Conservation (phyloP, 2,329 filamentous ascomycete genomes). For the Hypomyces perniciosus region DNA sequence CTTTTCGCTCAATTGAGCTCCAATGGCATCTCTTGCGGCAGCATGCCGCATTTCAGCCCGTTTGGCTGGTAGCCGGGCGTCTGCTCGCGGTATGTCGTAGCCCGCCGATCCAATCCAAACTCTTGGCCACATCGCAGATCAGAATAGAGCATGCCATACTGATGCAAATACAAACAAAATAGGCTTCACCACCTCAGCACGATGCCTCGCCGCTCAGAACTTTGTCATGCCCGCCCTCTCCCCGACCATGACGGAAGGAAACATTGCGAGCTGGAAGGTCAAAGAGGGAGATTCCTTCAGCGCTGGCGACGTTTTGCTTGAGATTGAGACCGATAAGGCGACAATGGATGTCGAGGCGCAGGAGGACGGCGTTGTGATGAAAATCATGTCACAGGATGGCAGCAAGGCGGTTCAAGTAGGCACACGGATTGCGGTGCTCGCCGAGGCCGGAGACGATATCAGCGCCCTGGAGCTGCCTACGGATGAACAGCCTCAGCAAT, state of each 20-base stretch:
- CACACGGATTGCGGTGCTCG: conserved; percentile 73
- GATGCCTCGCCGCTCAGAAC: conserved; percentile 69
- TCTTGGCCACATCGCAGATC: background rate
- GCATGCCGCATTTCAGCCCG: conserved; percentile 59
- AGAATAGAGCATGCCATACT: too few relatives aligned
- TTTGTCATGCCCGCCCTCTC: conserved; percentile 89
- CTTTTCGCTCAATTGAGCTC: conserved; percentile 21
- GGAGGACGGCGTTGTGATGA: conserved; percentile 79
- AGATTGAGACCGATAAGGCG: conserved; percentile 92
- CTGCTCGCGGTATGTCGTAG: conserved; percentile 49
- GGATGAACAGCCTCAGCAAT: conserved; percentile 50
- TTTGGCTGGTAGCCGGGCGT: conserved; percentile 43
- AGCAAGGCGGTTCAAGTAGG: conserved; percentile 74
- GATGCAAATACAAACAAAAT: background rate
- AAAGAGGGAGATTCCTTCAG: conserved; percentile 81
- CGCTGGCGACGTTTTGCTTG: conserved; percentile 79
- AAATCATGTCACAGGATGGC: conserved; percentile 70
- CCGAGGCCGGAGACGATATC: conserved; percentile 75
- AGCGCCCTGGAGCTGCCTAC: conserved; percentile 66
- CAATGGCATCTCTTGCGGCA: conserved; percentile 62
- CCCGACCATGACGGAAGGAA: conserved; percentile 90
- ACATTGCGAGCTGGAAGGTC: conserved; percentile 77
- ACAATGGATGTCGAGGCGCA: conserved; percentile 94
- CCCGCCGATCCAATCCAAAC: background rate
- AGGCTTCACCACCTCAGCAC: conserved; percentile 61